A percentile compares a stretch with the other conserved stretches of the same genome.
These are phyloP conservation scores for Nymphaea thermarum DNA, from an alignment of 164 flowering plant species.

Conservation along the genomic window DNA sequence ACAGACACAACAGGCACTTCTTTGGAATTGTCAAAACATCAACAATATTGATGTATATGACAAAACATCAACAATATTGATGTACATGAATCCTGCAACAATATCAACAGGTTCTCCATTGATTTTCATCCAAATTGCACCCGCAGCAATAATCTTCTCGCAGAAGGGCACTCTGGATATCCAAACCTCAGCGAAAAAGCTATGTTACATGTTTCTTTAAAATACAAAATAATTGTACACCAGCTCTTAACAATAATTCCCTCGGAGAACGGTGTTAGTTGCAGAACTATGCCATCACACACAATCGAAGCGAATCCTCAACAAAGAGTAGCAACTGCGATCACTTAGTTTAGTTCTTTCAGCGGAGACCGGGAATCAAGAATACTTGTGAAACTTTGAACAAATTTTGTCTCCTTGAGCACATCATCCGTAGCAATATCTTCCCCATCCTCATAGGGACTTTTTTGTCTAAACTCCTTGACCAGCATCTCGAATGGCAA, in stretches of 20 bases:
- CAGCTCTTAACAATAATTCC: not conserved
- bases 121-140: not conserved
- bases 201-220: not conserved
- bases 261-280: not conserved
- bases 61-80: not conserved
- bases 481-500: conserved; percentile 74
- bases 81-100: not conserved
- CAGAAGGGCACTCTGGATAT: not conserved
- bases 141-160: not conserved
- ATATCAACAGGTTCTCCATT: not conserved
- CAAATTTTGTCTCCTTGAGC: not conserved
- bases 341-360: not conserved
- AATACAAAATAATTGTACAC: not conserved
- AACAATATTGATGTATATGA: not conserved
- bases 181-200: not conserved
- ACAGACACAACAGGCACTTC: not conserved
- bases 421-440: not conserved
- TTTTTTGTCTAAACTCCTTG: conserved; percentile 75
- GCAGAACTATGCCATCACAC: not conserved
- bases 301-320: not conserved
- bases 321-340: not conserved
- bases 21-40: not conserved
- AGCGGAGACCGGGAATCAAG: not conserved
- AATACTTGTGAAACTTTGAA: not conserved
- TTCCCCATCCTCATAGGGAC: conserved; percentile 24